Conservation (phyloP, 176 grass and related monocot species). For the Oryza nivara region DNA sequence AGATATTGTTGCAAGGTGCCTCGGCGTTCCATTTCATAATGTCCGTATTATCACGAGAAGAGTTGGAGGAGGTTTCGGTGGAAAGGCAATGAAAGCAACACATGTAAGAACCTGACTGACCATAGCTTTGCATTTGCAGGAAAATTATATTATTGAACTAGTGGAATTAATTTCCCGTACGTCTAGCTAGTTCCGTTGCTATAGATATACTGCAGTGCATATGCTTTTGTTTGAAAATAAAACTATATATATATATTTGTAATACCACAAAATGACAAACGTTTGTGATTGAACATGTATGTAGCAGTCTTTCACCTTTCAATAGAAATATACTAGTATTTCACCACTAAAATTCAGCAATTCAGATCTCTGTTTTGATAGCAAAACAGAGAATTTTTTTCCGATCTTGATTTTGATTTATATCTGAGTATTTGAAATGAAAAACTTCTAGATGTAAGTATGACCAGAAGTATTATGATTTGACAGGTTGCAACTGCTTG, state of each 20-base stretch:
- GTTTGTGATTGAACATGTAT: no score
- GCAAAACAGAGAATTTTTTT: no score
- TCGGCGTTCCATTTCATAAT: constrained; percentile 71
- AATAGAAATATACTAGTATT: no score
- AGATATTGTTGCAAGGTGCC: constrained; percentile 52
- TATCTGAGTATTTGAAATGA: neutral
- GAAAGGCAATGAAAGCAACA: constrained; percentile 60
- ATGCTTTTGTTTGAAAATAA: no score
- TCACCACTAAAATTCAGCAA: no score
- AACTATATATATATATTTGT: no score
- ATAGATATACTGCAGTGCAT: no score
- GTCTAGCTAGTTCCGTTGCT: no score
- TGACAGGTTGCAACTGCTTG: constrained; percentile 59
- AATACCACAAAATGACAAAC: no score
- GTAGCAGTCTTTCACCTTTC: no score
- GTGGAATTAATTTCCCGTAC: neutral
- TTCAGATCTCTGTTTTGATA: no score
- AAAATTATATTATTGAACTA: neutral
- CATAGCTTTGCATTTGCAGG: neutral
- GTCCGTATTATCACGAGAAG: constrained; percentile 83
- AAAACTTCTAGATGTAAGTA: neutral
- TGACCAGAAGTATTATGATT: constrained; percentile 5
- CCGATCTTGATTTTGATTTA: no score
- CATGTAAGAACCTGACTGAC: constrained; percentile 31
- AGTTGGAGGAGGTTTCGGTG: constrained; percentile 79